Evolutionary conservation across 768 basidiomycete species (phyloP), one percentile per base, ranked within the genome.

Genomic region (Suillus discolor): DNA sequence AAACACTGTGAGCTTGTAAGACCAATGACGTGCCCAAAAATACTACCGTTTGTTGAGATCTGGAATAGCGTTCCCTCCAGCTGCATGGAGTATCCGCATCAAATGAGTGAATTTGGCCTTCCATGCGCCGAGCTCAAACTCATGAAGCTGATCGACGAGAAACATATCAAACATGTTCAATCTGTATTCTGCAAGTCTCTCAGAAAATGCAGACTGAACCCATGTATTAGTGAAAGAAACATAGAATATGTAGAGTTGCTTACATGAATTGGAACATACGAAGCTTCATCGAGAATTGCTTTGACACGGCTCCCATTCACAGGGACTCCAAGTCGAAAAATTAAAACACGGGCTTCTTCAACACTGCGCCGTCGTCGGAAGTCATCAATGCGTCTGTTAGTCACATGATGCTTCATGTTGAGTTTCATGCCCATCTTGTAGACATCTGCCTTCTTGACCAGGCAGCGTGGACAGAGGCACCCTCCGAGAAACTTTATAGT

Each of bases 191-290:
- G 23, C 41, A 11, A 70, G 61, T 9, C 25, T 31, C 6, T 62
- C 44, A 1, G 63, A 66, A 41, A 68, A 68, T 0, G 64, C 44
- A 31, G 57, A 64, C 68, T 68, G 57, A 11, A 59, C 1, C 23
- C 1, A 18, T 49, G n/a, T 39, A 51, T 51, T 25, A 51, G 49
- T 49, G 1, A 15, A 61, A 36, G 1, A 28, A 28, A 9, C 39
- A 31, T 34, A 65, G 67, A 34, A 68, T 61, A 20, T 23, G 38
- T 41, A 49, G 47, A 3, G 12, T 6, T 25, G 4, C 73, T 63
- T 39, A 79, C 79, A 36, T 39, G 18, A 11, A 75, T 75, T 2
- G 77, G 79, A 0, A 79, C 78, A 31, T 76, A 62, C 0, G 77
- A 79, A 16, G 74, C 65, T 3, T 47, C 31, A 60, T 74, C 67